Base-by-base conservation (phyloP, 176 grass and related monocot species). In the Tillandsia fasciculata region DNA sequence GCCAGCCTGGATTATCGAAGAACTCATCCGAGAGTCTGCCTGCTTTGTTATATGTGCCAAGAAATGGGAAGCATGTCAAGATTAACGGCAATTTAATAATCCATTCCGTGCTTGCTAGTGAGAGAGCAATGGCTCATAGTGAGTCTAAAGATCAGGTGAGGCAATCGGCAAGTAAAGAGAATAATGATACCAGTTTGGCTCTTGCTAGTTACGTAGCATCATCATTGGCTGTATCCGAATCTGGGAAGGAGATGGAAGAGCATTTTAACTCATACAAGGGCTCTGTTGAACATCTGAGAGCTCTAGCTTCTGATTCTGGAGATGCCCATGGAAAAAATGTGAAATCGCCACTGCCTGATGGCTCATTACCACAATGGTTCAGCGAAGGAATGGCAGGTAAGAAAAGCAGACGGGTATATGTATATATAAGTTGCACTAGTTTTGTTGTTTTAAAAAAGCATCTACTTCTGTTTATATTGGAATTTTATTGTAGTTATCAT, bases 31-130 rank as follows among this genome's bases (percentile, higher is more conserved):
- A 99, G 75, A 90, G 26, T 52, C 73, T 99, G 42, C 90, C 90
- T 70, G 90, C 95, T 83, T 73, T 99, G 82, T 74, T 99, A 64
- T 99, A 99, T 53, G 84, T 99, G 65, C 95, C 95, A 3, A 90
- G 95, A 75, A 99, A 99, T 80, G 95, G 95, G 53, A 99, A 99
- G n/a, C 95, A 99, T 88, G 95, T 99, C 50, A 83, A 94, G 84
- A 93, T 99, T 68, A 90, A 94, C 14, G 90, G 95, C 14, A 99
- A 99, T 84, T 81, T 99, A 63, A 99, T 99, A 80, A 99, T 93
- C 71, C 87, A 93, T 68, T 99, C 95, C 22, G 95, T 99, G 63
- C 84, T 99, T 65, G 95, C 82, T 14, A 99, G 95, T 18, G 90
- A 99, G 71, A 87, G 83, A 82, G 82, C 95, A 2, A 86, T 90